Evolutionary conservation across 2,329 filamentous ascomycete species (phyloP).

Genomic region (Metarhizium robertsii): DNA sequence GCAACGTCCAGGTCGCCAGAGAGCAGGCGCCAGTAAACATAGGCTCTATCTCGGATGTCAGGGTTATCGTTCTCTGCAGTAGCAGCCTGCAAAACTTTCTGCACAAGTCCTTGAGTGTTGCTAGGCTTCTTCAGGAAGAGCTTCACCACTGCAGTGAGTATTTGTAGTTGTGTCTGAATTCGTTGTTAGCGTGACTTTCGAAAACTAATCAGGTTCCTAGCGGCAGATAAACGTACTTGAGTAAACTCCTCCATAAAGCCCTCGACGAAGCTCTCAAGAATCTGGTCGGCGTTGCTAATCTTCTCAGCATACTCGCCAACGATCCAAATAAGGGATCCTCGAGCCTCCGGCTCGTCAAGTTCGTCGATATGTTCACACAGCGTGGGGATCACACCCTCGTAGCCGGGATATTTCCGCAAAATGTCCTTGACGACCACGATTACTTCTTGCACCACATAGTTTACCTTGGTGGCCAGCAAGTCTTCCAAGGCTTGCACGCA

Average conservation of each 20-base stretch:
- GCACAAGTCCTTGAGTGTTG: slow-evolving; percentile 80
- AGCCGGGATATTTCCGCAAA: slow-evolving; percentile 92
- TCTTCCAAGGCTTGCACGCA: slow-evolving; percentile 92
- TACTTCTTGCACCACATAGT: slow-evolving; percentile 97
- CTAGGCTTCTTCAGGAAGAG: slow-evolving; percentile 95
- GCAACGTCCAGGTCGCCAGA: slow-evolving; percentile 87
- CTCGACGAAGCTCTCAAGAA: slow-evolving; percentile 83
- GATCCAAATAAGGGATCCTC: slow-evolving; percentile 94
- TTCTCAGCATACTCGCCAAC: slow-evolving; percentile 99
- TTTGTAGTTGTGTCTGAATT: slow-evolving; percentile 84
- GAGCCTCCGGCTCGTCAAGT: slow-evolving; percentile 83
- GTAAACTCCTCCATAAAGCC: slow-evolving; percentile 94
- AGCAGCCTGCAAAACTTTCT: slow-evolving; percentile 86
- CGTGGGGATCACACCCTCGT: slow-evolving; percentile 94
- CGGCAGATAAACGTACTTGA: slow-evolving; percentile 44
- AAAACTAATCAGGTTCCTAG: not conserved
- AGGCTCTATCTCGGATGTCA: slow-evolving; percentile 92
- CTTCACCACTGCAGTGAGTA: slow-evolving; percentile 93
- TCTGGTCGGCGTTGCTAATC: slow-evolving; percentile 97
- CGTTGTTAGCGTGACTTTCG: slow-evolving; percentile 2
- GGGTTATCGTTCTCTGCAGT: slow-evolving; percentile 96
- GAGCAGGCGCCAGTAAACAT: slow-evolving; percentile 94
- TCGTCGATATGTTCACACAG: slow-evolving; percentile 96
- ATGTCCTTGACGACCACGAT: slow-evolving; percentile 99
- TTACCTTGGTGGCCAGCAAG: slow-evolving; percentile 93